Evolutionary conservation across 2,329 filamentous ascomycete genomes (phyloP), one percentile per base, ranked within the genome.

Genomic region (Sporothrix mexicana): DNA sequence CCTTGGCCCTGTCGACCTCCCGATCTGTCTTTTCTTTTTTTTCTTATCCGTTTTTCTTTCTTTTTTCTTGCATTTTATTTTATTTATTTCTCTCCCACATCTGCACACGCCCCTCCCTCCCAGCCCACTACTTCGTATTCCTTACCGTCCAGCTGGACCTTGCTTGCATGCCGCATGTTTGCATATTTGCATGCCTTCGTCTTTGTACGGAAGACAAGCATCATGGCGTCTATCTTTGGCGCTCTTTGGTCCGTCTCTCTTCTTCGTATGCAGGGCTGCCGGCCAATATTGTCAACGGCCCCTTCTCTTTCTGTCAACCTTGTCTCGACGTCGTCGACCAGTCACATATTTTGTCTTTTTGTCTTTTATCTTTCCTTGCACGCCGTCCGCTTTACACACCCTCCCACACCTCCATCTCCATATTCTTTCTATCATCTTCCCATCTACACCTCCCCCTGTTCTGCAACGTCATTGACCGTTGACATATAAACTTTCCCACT

Each of bases 61-160:
- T 43, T 47, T 23, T 13, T 53, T 53, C 51, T 23, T 23, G 17
- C 8, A 8, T 20, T 23, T 20, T 45, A 36, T n/a, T 41, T 20
- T 51, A 36, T 36, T 36, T 36, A 6, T 7, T 36, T 36, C 30
- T 36, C 30, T 51, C n/a, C 17, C 51, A 13, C 13, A 25, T 10
- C 41, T 47, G 36, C 55, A 45, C 69, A 59, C 69, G 10, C 69
- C 53, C n/a, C 49, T 17, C 43, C 20, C 55, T 43, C 69, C 69
- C 41, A 20, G 1, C 47, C 45, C 47, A 7, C 67, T 17, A 41
- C 66, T 69, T 69, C 67, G 51, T 57, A 57, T 69, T 57, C 15
- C n/a, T 61, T 20, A 36, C 69, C 49, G 41, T 59, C 66, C 23
- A 70, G 68, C 68, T 59, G 55, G 53, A 51, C 17, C 36, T 59